phyloP scores from a whole-genome alignment of 306 rosid genomes.

The Hippophae tibetana region DNA sequence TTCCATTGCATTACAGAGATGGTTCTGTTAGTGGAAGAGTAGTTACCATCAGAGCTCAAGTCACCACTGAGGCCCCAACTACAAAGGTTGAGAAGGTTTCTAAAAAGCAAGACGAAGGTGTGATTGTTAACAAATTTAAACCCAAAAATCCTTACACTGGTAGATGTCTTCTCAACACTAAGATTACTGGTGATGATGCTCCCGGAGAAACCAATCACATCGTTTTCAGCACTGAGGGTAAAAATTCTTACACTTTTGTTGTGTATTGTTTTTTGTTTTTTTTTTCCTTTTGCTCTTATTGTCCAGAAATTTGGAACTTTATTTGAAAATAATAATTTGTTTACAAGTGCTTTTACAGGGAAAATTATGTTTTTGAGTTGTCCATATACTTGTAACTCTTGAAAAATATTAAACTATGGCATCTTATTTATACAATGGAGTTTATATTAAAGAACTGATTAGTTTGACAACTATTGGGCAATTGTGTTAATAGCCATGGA shows the following conservation, averaged over 20 bases:
- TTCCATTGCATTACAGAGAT: constrained; percentile 41
- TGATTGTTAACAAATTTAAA: constrained; percentile 69
- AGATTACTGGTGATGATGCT: constrained; percentile 96
- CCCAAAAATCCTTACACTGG: constrained; percentile 79
- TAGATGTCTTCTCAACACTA: constrained; percentile 77
- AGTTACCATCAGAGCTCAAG: constrained; percentile 67
- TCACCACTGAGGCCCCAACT: constrained; percentile 67
- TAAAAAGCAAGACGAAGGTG: constrained; percentile 85
- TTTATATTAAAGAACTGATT: too few species aligned
- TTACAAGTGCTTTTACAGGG: too few species aligned
- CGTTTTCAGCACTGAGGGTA: constrained; percentile 97
- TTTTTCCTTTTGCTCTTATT: too few species aligned
- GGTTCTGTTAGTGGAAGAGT: constrained; percentile 41
- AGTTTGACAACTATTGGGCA: too few species aligned
- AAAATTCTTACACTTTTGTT: neutral
- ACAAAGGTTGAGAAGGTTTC: constrained; percentile 67
- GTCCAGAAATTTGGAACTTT: neutral
- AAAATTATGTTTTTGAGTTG: neutral
- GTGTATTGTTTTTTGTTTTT: neutral
- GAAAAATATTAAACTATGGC: too few species aligned
- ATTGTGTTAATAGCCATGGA: too few species aligned
- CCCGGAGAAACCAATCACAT: constrained; percentile 99
- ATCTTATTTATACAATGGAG: too few species aligned
- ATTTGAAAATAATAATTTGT: neutral
- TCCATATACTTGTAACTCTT: too few species aligned